These are phyloP conservation scores for Zygnema circumcarinatum DNA, from an alignment of 139 green algal species.

Conservation along the genomic window DNA sequence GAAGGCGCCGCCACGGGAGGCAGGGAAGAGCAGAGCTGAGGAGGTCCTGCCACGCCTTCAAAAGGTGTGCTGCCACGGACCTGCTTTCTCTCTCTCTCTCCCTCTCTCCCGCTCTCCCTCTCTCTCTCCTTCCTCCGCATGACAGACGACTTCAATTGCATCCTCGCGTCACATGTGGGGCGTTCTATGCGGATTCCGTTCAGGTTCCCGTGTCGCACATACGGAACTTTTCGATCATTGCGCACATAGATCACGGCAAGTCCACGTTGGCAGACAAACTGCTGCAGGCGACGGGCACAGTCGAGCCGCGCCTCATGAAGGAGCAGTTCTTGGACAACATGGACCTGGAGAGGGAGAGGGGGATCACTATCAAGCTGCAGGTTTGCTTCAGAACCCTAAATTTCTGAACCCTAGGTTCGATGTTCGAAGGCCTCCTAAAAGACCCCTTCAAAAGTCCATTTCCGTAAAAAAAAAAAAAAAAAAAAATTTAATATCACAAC, in stretches of 20 bases:
- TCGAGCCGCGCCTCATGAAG: slow-evolving; percentile 69
- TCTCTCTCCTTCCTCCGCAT: not conserved
- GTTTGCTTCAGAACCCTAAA: slow-evolving; percentile 17
- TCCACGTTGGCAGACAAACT: slow-evolving; percentile 81
- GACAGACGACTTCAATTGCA: not conserved
- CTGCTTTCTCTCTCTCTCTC: not conserved
- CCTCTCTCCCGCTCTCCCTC: not conserved
- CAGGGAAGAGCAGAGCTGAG: not conserved
- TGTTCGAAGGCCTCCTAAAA: too few species aligned
- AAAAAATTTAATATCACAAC: too few species aligned
- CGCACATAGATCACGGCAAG: slow-evolving; percentile 86
- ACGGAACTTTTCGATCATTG: slow-evolving; percentile 86
- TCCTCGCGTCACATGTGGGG: too few species aligned
- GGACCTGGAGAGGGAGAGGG: slow-evolving; percentile 81
- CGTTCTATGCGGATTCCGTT: not conserved
- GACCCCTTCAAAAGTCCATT: too few species aligned
- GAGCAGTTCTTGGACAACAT: slow-evolving; percentile 94
- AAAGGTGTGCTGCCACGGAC: not conserved
- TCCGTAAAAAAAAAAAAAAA: too few species aligned
- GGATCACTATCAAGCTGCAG: slow-evolving; percentile 96
- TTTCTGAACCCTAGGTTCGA: too few species aligned
- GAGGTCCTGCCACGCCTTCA: not conserved
- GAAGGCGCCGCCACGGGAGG: not conserved
- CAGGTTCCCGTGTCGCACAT: slow-evolving; percentile 69
- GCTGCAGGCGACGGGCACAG: slow-evolving; percentile 78